Percentiles rank a stretch among this genome's conserved stretches.
These are phyloP conservation scores for Ambrosiella beaveri DNA, from an alignment of 2,329 filamentous ascomycete species.

Conservation along the genomic window DNA sequence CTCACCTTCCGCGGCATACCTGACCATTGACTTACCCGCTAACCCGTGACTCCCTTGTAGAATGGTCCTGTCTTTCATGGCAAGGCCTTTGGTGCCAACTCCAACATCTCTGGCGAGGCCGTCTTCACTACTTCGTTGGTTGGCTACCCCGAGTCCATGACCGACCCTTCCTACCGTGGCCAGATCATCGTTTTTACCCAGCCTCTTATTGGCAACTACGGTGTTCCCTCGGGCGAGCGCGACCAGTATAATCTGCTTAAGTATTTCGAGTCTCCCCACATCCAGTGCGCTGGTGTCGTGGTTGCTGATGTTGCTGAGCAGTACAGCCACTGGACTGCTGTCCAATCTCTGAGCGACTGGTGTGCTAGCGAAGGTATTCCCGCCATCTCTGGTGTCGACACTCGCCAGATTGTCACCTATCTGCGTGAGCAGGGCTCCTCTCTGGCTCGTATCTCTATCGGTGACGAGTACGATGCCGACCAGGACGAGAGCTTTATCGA, in stretches of 20 bases:
- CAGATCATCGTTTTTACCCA: slow-evolving; percentile 98
- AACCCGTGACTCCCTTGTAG: slow-evolving; percentile 23
- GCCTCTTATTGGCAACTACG: slow-evolving; percentile 95
- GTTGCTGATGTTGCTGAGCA: slow-evolving; percentile 85
- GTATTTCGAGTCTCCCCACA: slow-evolving; percentile 96
- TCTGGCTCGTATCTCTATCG: slow-evolving; percentile 81
- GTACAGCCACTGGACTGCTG: slow-evolving; percentile 98
- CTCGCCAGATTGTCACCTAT: slow-evolving; percentile 86
- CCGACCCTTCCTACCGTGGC: slow-evolving; percentile 72
- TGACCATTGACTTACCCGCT: slow-evolving; percentile 9
- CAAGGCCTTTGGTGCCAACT: slow-evolving; percentile 88
- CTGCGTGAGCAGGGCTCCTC: slow-evolving; percentile 95
- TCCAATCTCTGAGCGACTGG: slow-evolving; percentile 85
- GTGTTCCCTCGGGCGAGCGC: slow-evolving; percentile 70
- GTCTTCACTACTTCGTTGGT: slow-evolving; percentile 98
- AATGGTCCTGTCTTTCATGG: slow-evolving; percentile 93
- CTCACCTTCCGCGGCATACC: neutral
- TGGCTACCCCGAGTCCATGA: slow-evolving; percentile 91
- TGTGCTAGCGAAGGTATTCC: slow-evolving; percentile 92
- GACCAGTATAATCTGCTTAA: slow-evolving; percentile 84
- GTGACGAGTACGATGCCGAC: slow-evolving; percentile 95
- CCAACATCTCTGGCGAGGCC: slow-evolving; percentile 93
- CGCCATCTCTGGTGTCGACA: slow-evolving; percentile 92
- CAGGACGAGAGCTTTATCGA: slow-evolving; percentile 94
- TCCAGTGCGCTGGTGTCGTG: slow-evolving; percentile 89